phyloP scores from a whole-genome alignment of 2,329 filamentous ascomycete species.

The Fusarium sp. region DNA sequence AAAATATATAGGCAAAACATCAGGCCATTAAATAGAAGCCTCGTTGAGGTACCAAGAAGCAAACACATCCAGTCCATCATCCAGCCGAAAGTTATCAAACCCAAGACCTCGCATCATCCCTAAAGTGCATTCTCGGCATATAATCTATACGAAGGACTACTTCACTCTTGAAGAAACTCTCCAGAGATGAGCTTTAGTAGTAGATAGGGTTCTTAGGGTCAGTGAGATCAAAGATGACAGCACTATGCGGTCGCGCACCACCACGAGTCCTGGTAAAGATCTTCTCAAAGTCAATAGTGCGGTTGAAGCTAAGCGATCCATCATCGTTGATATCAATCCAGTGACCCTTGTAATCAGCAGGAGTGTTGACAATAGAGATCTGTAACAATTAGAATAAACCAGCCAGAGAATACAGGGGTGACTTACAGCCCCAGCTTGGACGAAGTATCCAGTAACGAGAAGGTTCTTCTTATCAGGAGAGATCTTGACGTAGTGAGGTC shows the following conservation, averaged over 20 bases:
- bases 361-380: slow-evolving; percentile 71
- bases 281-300: slow-evolving; percentile 67
- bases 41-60: neutral
- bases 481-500: slow-evolving; percentile 74
- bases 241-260: slow-evolving; percentile 69
- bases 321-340: slow-evolving; percentile 70
- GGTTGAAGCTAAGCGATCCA: slow-evolving; percentile 70
- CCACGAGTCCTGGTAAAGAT: slow-evolving; percentile 65
- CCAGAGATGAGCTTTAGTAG: no score
- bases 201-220: slow-evolving; percentile 65
- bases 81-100: no score
- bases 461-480: slow-evolving; percentile 74
- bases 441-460: slow-evolving; percentile 74
- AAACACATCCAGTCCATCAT: neutral
- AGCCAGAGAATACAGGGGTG: accelerated
- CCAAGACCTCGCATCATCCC: neutral
- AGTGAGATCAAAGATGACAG: slow-evolving; percentile 68
- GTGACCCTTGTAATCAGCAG: slow-evolving; percentile 71
- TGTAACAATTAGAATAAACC: slow-evolving; percentile 24
- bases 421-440: slow-evolving; percentile 67
- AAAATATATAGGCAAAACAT: no score
- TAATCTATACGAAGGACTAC: no score
- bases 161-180: neutral
- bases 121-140: neutral
- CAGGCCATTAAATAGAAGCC: neutral